Percentiles rank a stretch among this genome's conserved stretches.
These are phyloP conservation scores for Metschnikowia lochheadii DNA, from an alignment of 805 yeast species.

Conservation along the genomic window DNA sequence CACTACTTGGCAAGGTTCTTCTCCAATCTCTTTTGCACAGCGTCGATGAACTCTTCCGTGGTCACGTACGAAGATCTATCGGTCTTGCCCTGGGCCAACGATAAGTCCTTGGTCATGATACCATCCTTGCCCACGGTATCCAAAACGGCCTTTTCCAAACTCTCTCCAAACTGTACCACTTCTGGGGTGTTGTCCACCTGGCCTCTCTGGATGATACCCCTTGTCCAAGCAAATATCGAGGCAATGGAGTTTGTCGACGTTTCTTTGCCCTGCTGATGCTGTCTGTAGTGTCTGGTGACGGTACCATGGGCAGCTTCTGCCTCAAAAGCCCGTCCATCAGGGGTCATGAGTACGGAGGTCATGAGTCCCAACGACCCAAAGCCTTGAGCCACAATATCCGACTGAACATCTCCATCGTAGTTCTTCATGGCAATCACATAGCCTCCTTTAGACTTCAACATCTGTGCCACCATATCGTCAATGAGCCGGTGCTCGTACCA, in stretches of 20 bases:
- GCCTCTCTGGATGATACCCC: slow-evolving; percentile 81
- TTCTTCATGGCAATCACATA: slow-evolving; percentile 77
- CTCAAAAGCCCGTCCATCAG: slow-evolving; percentile 84
- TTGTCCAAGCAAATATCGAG: slow-evolving; percentile 82
- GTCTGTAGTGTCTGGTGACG: slow-evolving; percentile 82
- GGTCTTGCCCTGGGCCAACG: slow-evolving; percentile 63
- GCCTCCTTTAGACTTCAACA: slow-evolving; percentile 82
- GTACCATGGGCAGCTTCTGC: slow-evolving; percentile 88
- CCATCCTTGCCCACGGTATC: slow-evolving; percentile 73
- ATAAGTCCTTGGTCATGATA: slow-evolving; percentile 80
- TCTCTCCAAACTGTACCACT: slow-evolving; percentile 61
- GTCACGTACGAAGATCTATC: slow-evolving; percentile 62
- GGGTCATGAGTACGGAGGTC: slow-evolving; percentile 80
- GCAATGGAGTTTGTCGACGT: slow-evolving; percentile 85
- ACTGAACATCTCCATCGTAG: slow-evolving; percentile 84
- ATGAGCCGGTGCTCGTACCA: slow-evolving; percentile 78
- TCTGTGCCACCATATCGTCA: slow-evolving; percentile 87
- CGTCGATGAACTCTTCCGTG: slow-evolving; percentile 73
- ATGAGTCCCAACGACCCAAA: slow-evolving; percentile 80
- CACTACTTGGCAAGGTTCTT: slow-evolving; percentile 10
- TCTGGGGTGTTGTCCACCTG: slow-evolving; percentile 68
- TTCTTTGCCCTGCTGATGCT: slow-evolving; percentile 75
- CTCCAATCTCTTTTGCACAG: slow-evolving; percentile 61
- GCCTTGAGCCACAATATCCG: slow-evolving; percentile 84
- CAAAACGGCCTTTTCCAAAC: slow-evolving; percentile 61